Evolutionary conservation across 148 eudicot genomes (phyloP).

Genomic region (Hydrangea macrophylla): DNA sequence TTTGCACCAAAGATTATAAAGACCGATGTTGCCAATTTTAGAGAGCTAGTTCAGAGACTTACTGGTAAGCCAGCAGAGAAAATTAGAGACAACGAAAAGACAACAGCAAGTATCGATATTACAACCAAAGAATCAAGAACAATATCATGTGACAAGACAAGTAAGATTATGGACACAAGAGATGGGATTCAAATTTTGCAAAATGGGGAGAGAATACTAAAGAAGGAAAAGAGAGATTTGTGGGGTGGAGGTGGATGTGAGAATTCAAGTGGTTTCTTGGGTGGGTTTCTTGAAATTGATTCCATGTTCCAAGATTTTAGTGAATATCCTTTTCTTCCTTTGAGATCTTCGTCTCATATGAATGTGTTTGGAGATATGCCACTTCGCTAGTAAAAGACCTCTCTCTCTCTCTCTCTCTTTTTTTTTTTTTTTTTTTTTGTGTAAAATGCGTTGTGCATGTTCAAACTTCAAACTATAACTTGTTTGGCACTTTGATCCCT

Average conservation of each 20-base stretch:
- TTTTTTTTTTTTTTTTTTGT: no score
- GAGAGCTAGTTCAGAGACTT: constrained; percentile 50
- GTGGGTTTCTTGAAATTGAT: not conserved
- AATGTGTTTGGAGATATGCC: not conserved
- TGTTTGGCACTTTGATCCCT: no score
- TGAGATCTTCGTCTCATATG: not conserved
- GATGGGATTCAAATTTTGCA: not conserved
- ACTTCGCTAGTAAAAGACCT: not conserved
- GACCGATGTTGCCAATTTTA: constrained; percentile 46
- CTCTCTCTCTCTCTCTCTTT: not conserved
- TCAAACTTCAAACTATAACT: no score
- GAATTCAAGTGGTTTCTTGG: not conserved
- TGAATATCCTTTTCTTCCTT: constrained; percentile 12
- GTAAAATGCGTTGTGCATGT: no score
- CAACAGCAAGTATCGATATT: not conserved
- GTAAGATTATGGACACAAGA: not conserved
- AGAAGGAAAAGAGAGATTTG: not conserved
- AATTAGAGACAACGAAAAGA: not conserved
- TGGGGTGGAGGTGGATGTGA: constrained; percentile 10
- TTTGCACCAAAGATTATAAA: constrained; percentile 49
- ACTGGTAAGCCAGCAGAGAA: constrained; percentile 40
- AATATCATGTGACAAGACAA: not conserved
- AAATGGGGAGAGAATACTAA: not conserved
- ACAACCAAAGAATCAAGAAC: not conserved
- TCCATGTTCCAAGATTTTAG: not conserved